Base-by-base conservation (phyloP, 169 alveolate genomes). In the Nephromyces sp. region DNA sequence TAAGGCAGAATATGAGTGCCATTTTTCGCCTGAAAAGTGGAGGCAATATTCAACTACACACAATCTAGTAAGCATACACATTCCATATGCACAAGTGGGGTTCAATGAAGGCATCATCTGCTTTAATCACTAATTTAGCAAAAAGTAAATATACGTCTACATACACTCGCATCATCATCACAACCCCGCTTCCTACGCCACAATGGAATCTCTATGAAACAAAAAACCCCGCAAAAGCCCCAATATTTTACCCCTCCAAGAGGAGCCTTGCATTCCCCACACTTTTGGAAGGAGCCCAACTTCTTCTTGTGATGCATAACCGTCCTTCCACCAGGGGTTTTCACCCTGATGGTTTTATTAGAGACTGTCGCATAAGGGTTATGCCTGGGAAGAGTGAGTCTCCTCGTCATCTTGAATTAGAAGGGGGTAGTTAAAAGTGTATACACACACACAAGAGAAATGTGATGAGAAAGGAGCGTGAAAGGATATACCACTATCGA, bases 361-460 rank as follows among this genome's bases (percentile, higher is more conserved):
- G 95, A 90, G 53, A 82, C 83, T 72, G 96, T 92, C 79, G 86
- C 85, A 80, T 88, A 92, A 72, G 87, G 86, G 72, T 83, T 79
- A 75, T 85, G 81, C 70, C 95, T 88, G 75, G 94, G 88, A 84
- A 86, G 89, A 34, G 87, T 84, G 66, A 92, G 89, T 83, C 97
- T 89, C 57, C 88, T 85, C 57, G 87, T 88, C 94, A 92, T 90
- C 75, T 77, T 76, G n/a, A n/a, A 43, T 15, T 15, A 43, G 57
- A 15, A 43, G 57, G n/a, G n/a, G n/a, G n/a, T 43, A 43, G n/a
- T 15, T 43, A 15, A 43, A 15, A 43, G 25, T 43, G 57, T 43
- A n/a, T n/a, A n/a, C n/a, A n/a, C n/a, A n/a, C n/a, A n/a, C n/a
- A n/a, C n/a, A n/a, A n/a, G n/a, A n/a, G n/a, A n/a, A n/a, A n/a